Conservation (phyloP, 2,329 filamentous ascomycete species). For the Apiospora aurea region DNA sequence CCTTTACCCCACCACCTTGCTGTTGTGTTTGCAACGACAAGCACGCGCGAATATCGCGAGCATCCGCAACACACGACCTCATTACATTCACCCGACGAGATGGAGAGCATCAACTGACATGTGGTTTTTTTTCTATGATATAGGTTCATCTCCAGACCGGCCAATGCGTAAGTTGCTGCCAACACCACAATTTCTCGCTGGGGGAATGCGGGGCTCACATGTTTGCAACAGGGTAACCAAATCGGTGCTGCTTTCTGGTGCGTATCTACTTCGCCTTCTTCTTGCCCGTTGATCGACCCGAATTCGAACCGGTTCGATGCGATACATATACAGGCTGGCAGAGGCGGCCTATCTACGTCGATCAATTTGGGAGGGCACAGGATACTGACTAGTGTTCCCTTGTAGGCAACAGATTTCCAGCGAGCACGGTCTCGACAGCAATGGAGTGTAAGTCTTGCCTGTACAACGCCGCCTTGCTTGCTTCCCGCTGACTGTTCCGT, state of each 20-base stretch:
- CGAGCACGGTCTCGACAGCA: slow-evolving; percentile 96
- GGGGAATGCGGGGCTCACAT: slow-evolving; percentile 40
- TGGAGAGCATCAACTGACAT: slow-evolving; percentile 55
- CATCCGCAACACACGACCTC: slow-evolving; percentile 13
- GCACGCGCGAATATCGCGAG: background rate
- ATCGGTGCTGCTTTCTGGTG: slow-evolving; percentile 99
- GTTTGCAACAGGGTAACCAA: slow-evolving; percentile 87
- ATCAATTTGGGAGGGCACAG: background rate
- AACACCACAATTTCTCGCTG: slow-evolving; percentile 35
- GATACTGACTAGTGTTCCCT: slow-evolving; percentile 46
- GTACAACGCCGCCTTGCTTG: slow-evolving; percentile 25
- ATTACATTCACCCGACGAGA: slow-evolving; percentile 13
- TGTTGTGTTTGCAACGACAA: slow-evolving; percentile 4
- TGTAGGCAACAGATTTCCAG: slow-evolving; percentile 80
- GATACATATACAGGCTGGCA: slow-evolving; percentile 21
- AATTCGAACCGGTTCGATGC: slow-evolving; percentile 21
- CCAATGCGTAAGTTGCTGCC: slow-evolving; percentile 82
- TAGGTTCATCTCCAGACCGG: slow-evolving; percentile 99
- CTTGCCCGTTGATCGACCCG: background rate
- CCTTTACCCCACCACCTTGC: slow-evolving; percentile 12
- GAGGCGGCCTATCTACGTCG: background rate
- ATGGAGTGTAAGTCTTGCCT: slow-evolving; percentile 79
- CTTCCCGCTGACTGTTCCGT: slow-evolving; percentile 27
- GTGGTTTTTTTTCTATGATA: slow-evolving; percentile 50
- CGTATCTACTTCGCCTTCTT: slow-evolving; percentile 36